Evolutionary conservation across 495 filamentous ascomycete species (phyloP), one percentile per base, ranked within the genome.

Genomic region (Neurospora hispaniola): DNA sequence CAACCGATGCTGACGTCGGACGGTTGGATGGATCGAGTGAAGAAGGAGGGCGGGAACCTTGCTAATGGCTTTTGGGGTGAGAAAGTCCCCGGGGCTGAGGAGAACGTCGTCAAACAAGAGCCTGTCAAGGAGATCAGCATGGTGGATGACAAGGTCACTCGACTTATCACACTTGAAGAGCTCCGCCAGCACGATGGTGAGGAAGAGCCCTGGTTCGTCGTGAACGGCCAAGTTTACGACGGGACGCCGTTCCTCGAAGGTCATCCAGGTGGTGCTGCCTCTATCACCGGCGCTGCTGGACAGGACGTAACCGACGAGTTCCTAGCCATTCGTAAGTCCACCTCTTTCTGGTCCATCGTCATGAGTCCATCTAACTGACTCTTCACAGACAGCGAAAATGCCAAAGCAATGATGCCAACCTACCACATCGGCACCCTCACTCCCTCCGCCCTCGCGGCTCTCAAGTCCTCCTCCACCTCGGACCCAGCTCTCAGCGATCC

Each of bases 11-110:
- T 93, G 40, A 89, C 89, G 71, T 86, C 91, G 1, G 94, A 94
- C 11, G 95, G 95, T 1, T 98, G 95, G 95, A 98, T 98, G 95
- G 94, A 97, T 79, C 84, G 89, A 40, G 92, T 96, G n/a, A 97
- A 97, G 81, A 93, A 92, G 71, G 89, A 87, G 10, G 94, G 95
- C 1, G 93, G 94, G 1, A 88, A 97, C 79, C 78, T 97, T 27
- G 82, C 84, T 12, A 96, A 97, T 79, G 91, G 92, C 0, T 91
- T 90, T 77, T 98, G 95, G 95, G 95, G 95, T 11, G 93, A 97
- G 78, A 89, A 84, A 71, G 71, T 88, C 31, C 81, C 85, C 4
- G 89, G 89, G n/a, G 87, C 90, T 74, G 86, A 88, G 23, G 86
- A 83, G 6, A 54, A 54, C 14, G 71, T 71, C 9, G 79, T 74